A percentile compares a stretch with the other conserved stretches of the same genome.
Conservation (phyloP, 2,329 filamentous ascomycete genomes). For the Xylariaceae sp. region DNA sequence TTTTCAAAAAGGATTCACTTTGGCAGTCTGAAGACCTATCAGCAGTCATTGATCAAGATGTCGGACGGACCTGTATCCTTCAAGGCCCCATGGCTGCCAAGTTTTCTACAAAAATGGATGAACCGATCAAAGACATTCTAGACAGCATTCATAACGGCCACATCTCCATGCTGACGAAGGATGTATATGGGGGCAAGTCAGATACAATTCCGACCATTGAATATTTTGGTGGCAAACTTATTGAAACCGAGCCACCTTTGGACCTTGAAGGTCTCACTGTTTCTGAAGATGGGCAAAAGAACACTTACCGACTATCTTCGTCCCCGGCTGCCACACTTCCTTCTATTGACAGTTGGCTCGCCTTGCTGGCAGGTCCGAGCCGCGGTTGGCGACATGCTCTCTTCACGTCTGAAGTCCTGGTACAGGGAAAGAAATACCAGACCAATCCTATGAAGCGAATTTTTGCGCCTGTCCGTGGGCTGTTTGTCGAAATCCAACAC, state of each 20-base stretch:
- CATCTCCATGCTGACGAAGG: slow-evolving; percentile 77
- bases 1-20: slow-evolving; percentile 99
- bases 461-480: slow-evolving; percentile 82
- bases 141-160: slow-evolving; percentile 89
- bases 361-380: slow-evolving; percentile 81
- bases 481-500: slow-evolving; percentile 85
- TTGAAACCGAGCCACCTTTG: slow-evolving; percentile 71
- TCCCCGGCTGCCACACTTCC: slow-evolving; percentile 77
- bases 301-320: slow-evolving; percentile 81
- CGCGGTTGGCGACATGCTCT: slow-evolving; percentile 96
- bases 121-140: slow-evolving; percentile 93
- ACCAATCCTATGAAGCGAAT: slow-evolving; percentile 94
- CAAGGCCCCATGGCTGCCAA: slow-evolving; percentile 92
- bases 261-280: slow-evolving; percentile 88
- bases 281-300: slow-evolving; percentile 78
- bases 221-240: slow-evolving; percentile 91
- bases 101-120: slow-evolving; percentile 87
- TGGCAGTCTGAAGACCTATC: slow-evolving; percentile 99
- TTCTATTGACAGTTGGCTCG: slow-evolving; percentile 81
- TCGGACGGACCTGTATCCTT: slow-evolving; percentile 92
- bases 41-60: slow-evolving; percentile 93
- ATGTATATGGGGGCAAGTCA: slow-evolving; percentile 78
- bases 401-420: slow-evolving; percentile 90
- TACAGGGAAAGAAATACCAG: slow-evolving; percentile 96
- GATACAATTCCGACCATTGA: slow-evolving; percentile 82